phyloP scores from a whole-genome alignment of 192 early-diverging fungal genomes.

The Coemansia sp. region DNA sequence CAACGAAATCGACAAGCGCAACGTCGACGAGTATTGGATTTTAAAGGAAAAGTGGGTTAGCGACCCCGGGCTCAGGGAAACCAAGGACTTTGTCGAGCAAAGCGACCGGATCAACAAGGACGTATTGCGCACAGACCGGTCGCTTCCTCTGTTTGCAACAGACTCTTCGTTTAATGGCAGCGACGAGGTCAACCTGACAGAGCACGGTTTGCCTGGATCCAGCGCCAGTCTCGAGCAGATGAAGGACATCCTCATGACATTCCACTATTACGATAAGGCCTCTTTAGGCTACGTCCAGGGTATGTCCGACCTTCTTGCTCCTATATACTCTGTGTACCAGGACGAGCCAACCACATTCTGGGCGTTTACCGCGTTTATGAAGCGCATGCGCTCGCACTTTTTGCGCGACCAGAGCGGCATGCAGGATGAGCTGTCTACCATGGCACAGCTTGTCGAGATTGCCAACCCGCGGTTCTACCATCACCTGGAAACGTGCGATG shows the following conservation, averaged over 20 bases:
- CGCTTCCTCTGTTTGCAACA: slow-evolving; percentile 77
- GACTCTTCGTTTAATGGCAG: slow-evolving; percentile 61
- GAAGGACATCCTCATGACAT: slow-evolving; percentile 90
- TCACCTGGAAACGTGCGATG: slow-evolving; percentile 77
- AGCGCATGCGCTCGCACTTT: slow-evolving; percentile 90
- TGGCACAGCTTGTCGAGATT: slow-evolving; percentile 83
- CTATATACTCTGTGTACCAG: slow-evolving; percentile 83
- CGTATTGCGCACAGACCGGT: slow-evolving; percentile 93
- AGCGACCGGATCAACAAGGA: slow-evolving; percentile 89
- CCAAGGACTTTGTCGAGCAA: slow-evolving; percentile 70
- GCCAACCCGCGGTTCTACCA: slow-evolving; percentile 83
- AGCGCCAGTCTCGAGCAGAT: slow-evolving; percentile 83
- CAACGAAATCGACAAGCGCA: slow-evolving; percentile 56
- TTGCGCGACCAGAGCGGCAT: slow-evolving; percentile 92
- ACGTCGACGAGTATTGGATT: slow-evolving; percentile 64
- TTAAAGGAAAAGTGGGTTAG: slow-evolving; percentile 70
- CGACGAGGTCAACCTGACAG: slow-evolving; percentile 41
- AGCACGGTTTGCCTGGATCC: slow-evolving; percentile 56
- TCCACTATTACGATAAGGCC: slow-evolving; percentile 77
- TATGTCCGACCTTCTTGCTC: slow-evolving; percentile 93
- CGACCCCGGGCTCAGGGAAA: slow-evolving; percentile 58
- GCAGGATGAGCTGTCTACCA: slow-evolving; percentile 80
- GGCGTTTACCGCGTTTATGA: slow-evolving; percentile 90
- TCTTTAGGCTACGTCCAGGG: slow-evolving; percentile 90
- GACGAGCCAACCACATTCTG: slow-evolving; percentile 93